Evolutionary conservation across 1,284 basidiomycete species (phyloP).

Genomic region (Filobasidium uniguttulatum): DNA sequence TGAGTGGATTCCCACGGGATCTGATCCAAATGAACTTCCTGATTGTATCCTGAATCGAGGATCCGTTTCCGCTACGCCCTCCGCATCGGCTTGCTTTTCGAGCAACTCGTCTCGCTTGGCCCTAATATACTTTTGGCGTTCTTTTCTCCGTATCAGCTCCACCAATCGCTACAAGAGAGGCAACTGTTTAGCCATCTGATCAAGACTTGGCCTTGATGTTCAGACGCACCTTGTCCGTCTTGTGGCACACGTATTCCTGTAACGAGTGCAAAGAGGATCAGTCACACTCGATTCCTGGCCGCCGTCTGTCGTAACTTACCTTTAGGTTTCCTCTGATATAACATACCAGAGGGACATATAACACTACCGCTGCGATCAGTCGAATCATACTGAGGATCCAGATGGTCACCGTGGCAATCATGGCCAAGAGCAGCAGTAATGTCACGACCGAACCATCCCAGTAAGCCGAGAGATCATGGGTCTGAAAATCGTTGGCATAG

Average conservation of each 20-base stretch:
- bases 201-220: conserved; percentile 1
- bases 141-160: conserved; percentile 81
- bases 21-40: conserved; percentile 60
- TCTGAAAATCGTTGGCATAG: conserved; percentile 53
- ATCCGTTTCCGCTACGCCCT: conserved; percentile 56
- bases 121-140: conserved; percentile 63
- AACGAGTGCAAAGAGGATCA: conserved; percentile 3
- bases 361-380: conserved; percentile 67
- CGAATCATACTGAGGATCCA: conserved; percentile 72
- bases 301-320: conserved; percentile 40
- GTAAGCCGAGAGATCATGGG: conserved; percentile 50
- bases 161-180: conserved; percentile 55
- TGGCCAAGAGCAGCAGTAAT: conserved; percentile 68
- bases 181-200: not conserved
- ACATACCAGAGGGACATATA: conserved; percentile 81
- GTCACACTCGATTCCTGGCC: not conserved
- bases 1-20: conserved; percentile 40
- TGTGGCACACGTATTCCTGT: conserved; percentile 97
- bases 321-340: conserved; percentile 94
- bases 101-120: conserved; percentile 65
- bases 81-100: conserved; percentile 82
- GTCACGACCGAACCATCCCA: conserved; percentile 51
- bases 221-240: conserved; percentile 74
- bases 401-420: conserved; percentile 77
- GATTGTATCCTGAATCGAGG: conserved; percentile 52